Percentiles rank a stretch among this genome's conserved stretches.
These are phyloP conservation scores for Clitopilus passeckerianus DNA, from an alignment of 768 basidiomycete species.

Conservation along the genomic window DNA sequence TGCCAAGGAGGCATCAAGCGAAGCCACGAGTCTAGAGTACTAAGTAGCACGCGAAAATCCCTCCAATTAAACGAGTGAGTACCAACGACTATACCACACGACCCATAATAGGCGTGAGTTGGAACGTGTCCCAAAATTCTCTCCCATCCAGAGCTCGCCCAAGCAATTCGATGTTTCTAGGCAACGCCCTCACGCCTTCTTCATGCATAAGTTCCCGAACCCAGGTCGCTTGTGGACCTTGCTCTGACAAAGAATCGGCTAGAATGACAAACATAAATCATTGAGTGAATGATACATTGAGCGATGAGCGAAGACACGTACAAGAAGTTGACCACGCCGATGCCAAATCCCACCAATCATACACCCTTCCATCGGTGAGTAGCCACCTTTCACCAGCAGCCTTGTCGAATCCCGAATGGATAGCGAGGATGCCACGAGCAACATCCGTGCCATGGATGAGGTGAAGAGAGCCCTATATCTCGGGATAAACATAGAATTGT, in stretches of 20 bases:
- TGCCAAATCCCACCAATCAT: constrained; percentile 69
- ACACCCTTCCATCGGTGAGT: constrained; percentile 48
- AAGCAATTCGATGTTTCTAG: constrained; percentile 41
- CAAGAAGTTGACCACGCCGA: constrained; percentile 41
- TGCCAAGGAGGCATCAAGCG: too few species aligned
- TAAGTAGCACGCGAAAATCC: too few species aligned
- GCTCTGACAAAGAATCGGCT: constrained; percentile 1
- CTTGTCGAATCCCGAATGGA: constrained; percentile 37
- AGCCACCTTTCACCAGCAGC: constrained; percentile 52
- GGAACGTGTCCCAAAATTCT: constrained; percentile 55
- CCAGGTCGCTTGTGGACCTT: constrained; percentile 43
- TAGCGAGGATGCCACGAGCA: constrained; percentile 54
- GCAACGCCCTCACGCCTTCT: constrained; percentile 40
- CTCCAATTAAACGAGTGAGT: too few species aligned
- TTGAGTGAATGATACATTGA: not conserved
- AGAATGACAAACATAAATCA: not conserved
- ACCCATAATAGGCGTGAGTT: constrained; percentile 35
- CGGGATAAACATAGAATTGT: not conserved
- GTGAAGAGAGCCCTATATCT: constrained; percentile 48
- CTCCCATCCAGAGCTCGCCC: constrained; percentile 54
- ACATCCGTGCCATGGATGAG: constrained; percentile 60
- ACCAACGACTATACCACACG: constrained; percentile 15
- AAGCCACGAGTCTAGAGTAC: too few species aligned
- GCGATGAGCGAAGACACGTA: not conserved
- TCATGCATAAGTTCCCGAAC: constrained; percentile 57